Base-by-base conservation (phyloP, 2,329 filamentous ascomycete genomes). In the Aspergillus glaucus region DNA sequence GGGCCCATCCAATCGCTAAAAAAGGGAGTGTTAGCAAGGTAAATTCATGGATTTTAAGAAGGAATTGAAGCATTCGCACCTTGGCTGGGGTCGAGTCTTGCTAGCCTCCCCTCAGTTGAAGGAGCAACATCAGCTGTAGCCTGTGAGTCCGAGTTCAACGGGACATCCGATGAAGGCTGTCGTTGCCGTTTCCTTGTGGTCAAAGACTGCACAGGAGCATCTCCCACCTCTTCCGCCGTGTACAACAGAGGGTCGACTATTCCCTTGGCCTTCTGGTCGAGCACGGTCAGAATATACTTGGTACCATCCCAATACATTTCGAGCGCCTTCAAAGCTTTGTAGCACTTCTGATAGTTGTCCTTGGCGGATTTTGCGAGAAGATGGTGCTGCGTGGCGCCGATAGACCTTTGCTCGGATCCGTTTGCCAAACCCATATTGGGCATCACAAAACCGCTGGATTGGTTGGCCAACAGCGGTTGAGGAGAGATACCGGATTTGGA, bases 211-310 rank as follows among this genome's bases (percentile, higher is more conserved):
- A 76, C 71, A 22, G 72, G 77, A 3, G 77, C 82, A 61, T 81
- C 85, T 62, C 89, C 87, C 67, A 87, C 88, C 65, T 95, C 89
- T 62, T 94, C 88, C 12, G 70, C 70, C 0, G 79, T 82, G 55
- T 83, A 84, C 8, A 84, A 63, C 12, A 82, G 64, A 2, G 80
- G 89, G 60, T 95, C 88, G 68, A 85, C 87, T 34, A 92, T 88
- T 1, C 89, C 89, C 64, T 92, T 89, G 12, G 88, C 84, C 64
- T 93, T 93, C 58, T 94, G 89, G 58, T 94, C 88, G 9, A 95
- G 73, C 0, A 89, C 88, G 0, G 87, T 92, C 34, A 95, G 71
- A 36, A 95, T 94, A 63, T 95, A 95, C 49, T 87, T 85, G 22
- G 88, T 85, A 6, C 89, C 89, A 32, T 86, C 86, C 89, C 89